Base-by-base conservation (phyloP, 192 early-diverging fungal species). In the Helicostylum pulchrum region DNA sequence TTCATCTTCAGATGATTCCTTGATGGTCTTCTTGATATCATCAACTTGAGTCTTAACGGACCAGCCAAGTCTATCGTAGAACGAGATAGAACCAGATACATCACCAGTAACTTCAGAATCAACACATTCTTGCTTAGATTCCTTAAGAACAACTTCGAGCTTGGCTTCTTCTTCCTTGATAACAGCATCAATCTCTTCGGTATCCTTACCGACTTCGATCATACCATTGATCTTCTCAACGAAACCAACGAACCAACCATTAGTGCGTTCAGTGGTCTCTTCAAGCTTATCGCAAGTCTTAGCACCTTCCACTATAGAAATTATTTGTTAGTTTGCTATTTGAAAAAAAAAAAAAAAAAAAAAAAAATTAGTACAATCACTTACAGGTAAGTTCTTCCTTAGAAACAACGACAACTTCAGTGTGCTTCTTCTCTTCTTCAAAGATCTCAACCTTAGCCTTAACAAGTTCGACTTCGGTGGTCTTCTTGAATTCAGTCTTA, bases 151-250 rank as follows among this genome's bases (percentile, higher is more conserved):
- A 47, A 47, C 32, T 17, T 11, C 4, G 4, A 43, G 10, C 42
- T 65, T 42, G 4, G 11, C 49, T 26, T 56, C 17, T 36, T 51
- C 64, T 46, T 65, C 53, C 4, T 10, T 20, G 10, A 65, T 43
- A 56, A 42, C 36, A 31, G 64, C 12, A 1, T 47, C 60, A 47
- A 62, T 62, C 26, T 62, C 60, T 21, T 46, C 39, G 21, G 60
- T 17, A 10, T 11, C n/a, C 15, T 62, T 43, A 23, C 36, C 47
- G 1, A 46, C 44, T 17, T 62, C 46, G 11, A 62, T 30, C 30
- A 32, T 62, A 15, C 15, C n/a, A 14, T 45, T 17, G 26, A 62
- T 12, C 5, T 62, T 50, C 14, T 62, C 23, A 32, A 43, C 11
- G 15, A 49, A 50, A 17, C 45, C 11, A 15, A 19, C 17, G 11